Base-by-base conservation (phyloP, 2,329 filamentous ascomycete genomes). In the Calonectria pseudoturangicola region DNA sequence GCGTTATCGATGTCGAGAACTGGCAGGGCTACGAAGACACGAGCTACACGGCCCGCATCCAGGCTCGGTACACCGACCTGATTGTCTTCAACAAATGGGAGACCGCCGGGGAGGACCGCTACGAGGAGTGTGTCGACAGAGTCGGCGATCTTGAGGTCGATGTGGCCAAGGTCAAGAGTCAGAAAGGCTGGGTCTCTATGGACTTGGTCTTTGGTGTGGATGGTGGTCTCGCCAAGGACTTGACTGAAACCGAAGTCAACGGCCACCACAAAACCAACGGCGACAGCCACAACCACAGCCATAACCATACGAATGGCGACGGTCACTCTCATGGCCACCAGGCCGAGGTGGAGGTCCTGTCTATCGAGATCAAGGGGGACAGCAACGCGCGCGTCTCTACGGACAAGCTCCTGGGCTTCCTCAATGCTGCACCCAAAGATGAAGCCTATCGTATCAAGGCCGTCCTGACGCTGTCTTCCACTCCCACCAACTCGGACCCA, bases 41-140 rank as follows among this genome's bases (percentile, higher is more conserved):
- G 28, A 95, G 93, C 71, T 96, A 94, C 81, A 98, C 96, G 70
- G 96, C 96, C 8, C 93, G 93, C 81, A 88, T 98, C 77, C 96
- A 98, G 88, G 96, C 95, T 4, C 88, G 91, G 74, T 98, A 97
- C 83, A 98, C 96, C 13, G 96, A 98, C 84, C 83, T 98, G 74
- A 93, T 98, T 73, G 92, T 98, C 18, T 93, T 98, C 79, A 98
- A 98, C 83, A 98, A 98, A 86, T 98, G 95, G 94, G 96, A 98
- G 85, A 80, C 84, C 7, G 93, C 93, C 12, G 89, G 89, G 65
- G 95, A 98, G 86, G 86, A 92, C 72, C 88, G 92, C 64, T 92
- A 96, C 72, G 95, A 98, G 79, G 88, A 93, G 50, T 94, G 93
- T 72, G 84, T 96, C 64, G 95, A 98, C 81, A 88, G 93, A 15